These are phyloP conservation scores for Zygoascus sp. DNA, from an alignment of 1,139 yeast species.

Conservation along the genomic window DNA sequence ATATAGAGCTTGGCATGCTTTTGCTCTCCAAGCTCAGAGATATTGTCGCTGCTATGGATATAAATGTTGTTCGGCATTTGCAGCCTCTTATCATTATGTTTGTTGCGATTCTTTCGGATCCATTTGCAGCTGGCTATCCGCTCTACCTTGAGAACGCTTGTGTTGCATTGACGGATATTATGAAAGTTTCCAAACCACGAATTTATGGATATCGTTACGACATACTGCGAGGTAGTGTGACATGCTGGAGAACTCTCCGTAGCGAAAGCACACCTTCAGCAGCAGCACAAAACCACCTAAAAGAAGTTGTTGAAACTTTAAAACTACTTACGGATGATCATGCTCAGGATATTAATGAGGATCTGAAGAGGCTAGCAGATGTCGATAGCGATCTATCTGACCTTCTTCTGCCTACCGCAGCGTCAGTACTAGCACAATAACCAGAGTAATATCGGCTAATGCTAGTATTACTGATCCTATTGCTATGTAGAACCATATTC, in stretches of 20 bases:
- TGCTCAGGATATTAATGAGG: constrained; percentile 6
- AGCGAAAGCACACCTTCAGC: constrained; percentile 10
- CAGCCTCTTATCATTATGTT: constrained; percentile 25
- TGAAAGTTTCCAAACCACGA: constrained; percentile 35
- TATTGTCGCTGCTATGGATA: constrained; percentile 16
- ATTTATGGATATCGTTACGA: constrained; percentile 34
- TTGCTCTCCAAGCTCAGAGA: constrained; percentile 17
- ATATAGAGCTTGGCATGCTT: constrained; percentile 22
- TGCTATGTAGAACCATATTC: background rate
- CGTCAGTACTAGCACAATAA: background rate
- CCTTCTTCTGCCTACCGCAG: background rate
- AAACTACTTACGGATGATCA: constrained; percentile 7
- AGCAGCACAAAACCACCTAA: background rate
- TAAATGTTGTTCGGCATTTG: constrained; percentile 28
- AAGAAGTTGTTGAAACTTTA: constrained; percentile 10
- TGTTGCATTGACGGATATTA: constrained; percentile 23
- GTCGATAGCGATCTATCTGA: constrained; percentile 1
- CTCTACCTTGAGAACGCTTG: constrained; percentile 24
- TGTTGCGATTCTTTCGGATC: constrained; percentile 31
- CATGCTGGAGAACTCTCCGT: constrained; percentile 21
- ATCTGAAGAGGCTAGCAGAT: constrained; percentile 7
- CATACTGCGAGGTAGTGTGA: constrained; percentile 34
- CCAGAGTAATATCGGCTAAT: background rate
- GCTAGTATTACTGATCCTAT: background rate
- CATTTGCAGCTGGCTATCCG: constrained; percentile 29